Conservation (phyloP, 306 rosid species). For the Benincasa hispida region DNA sequence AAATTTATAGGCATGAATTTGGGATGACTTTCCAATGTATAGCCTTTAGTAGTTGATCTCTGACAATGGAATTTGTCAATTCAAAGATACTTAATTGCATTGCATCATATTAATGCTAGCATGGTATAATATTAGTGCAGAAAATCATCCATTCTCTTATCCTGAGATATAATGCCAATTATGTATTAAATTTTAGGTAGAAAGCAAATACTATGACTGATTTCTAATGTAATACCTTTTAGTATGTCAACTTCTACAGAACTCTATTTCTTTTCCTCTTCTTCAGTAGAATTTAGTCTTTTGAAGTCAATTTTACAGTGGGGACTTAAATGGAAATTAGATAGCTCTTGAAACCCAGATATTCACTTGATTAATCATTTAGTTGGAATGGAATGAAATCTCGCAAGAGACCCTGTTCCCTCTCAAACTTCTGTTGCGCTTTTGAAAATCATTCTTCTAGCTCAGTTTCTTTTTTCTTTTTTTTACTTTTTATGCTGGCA, state of each 20-base stretch:
- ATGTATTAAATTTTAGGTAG: background rate
- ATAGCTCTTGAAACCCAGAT: background rate
- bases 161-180: background rate
- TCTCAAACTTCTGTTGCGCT: background rate
- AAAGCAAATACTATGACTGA: background rate
- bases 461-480: background rate
- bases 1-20: background rate
- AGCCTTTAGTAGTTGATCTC: background rate
- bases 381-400: background rate
- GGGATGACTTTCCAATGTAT: background rate
- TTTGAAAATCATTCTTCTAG: background rate
- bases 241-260: background rate
- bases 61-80: background rate
- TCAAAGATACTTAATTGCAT: background rate
- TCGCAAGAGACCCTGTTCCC: background rate
- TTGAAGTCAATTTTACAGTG: background rate
- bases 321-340: background rate
- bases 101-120: background rate
- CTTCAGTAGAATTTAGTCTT: background rate
- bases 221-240: background rate
- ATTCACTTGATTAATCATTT: background rate
- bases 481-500: slow-evolving; percentile 2
- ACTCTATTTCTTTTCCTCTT: background rate
- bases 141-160: background rate
- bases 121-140: background rate